A percentile compares a stretch with the other conserved stretches of the same genome.
phyloP scores from a whole-genome alignment of 768 basidiomycete genomes.

The Arthromyces matolae region DNA sequence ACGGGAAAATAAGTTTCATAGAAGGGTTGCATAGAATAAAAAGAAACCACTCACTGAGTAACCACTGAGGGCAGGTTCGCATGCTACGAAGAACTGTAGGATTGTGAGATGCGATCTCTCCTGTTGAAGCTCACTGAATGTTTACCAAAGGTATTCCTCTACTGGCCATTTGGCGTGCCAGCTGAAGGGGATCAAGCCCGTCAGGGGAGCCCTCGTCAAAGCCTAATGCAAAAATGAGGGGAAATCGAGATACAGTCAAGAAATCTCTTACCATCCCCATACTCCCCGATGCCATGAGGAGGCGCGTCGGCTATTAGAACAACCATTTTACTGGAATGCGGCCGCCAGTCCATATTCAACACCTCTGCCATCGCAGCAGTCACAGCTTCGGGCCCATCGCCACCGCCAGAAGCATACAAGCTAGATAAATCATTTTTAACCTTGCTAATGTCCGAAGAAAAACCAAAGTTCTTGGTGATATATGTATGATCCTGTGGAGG shows the following conservation, averaged over 20 bases:
- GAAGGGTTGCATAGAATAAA: conserved; percentile 9
- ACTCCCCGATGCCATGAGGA: conserved; percentile 95
- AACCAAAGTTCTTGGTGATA: conserved; percentile 89
- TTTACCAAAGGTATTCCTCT: conserved; percentile 86
- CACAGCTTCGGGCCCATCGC: conserved; percentile 95
- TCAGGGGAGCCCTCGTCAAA: conserved; percentile 95
- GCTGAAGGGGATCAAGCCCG: conserved; percentile 83
- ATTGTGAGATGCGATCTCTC: conserved; percentile 6
- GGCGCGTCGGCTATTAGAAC: conserved; percentile 97
- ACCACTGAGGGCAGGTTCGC: conserved; percentile 92
- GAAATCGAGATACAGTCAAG: conserved; percentile 10
- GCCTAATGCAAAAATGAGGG: conserved; percentile 42
- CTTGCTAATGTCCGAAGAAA: conserved; percentile 86
- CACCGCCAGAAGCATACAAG: conserved; percentile 86
- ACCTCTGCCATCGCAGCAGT: conserved; percentile 90
- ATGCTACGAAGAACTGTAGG: conserved; percentile 93
- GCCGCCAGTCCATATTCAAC: conserved; percentile 87
- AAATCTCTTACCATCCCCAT: conserved; percentile 76
- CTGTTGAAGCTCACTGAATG: neutral
- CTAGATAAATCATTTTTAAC: conserved; percentile 81
- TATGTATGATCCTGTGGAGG: conserved; percentile 97
- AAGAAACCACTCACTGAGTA: conserved; percentile 61
- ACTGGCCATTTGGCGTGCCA: conserved; percentile 87
- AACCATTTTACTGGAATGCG: conserved; percentile 87
- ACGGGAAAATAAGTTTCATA: neutral